Base-by-base conservation (phyloP, 2,329 filamentous ascomycete genomes). In the Cadophora sp. region DNA sequence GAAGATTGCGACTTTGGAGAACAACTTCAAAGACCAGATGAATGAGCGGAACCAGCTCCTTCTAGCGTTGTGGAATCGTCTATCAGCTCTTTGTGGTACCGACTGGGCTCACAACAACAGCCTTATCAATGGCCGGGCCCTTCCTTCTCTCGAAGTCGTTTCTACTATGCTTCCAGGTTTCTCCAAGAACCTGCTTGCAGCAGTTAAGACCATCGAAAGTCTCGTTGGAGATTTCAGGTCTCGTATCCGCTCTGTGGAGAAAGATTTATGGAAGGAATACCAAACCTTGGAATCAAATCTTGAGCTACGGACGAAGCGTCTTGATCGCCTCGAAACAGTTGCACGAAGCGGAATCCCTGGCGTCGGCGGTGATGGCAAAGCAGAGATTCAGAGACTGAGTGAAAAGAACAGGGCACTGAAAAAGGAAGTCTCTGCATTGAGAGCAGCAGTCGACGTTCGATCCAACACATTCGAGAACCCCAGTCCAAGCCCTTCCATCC, bases 71-170 rank as follows among this genome's bases (percentile, higher is more conserved):
- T 99, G 96, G 96, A 95, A 95, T 70, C 87, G 92, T 55, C 85
- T 99, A 9, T 94, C 93, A 3, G 85, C 88, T 0, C 85, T 98
- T 51, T 98, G 96, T 74, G 96, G 96, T 13, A 86, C 89, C 0
- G 96, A 98, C 76, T 99, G 96, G 95, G 88, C 92, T 4, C 92
- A 97, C 78, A 89, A 91, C 74, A 94, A 98, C 78, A 91, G 91
- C 65, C 87, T 97, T 27, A 92, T 98, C 76, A 95, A 96, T 74
- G 93, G 94, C 22, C 92, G 95, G 67, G 88, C 87, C 1, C 81
- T 97, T 7, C 93, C 94, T 0, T 93, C 91, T 14, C 84, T 96
- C 41, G 95, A 97, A 75, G 89, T 94, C 16, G 91, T 99, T 68
- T 89, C 90, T 0, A 94, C 90, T 59, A 93, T 96, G 80, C 84